Percentiles rank a stretch among this genome's conserved stretches.
These are phyloP conservation scores for Porogramme epimiltina DNA, from an alignment of 1,284 basidiomycete genomes.

Conservation along the genomic window DNA sequence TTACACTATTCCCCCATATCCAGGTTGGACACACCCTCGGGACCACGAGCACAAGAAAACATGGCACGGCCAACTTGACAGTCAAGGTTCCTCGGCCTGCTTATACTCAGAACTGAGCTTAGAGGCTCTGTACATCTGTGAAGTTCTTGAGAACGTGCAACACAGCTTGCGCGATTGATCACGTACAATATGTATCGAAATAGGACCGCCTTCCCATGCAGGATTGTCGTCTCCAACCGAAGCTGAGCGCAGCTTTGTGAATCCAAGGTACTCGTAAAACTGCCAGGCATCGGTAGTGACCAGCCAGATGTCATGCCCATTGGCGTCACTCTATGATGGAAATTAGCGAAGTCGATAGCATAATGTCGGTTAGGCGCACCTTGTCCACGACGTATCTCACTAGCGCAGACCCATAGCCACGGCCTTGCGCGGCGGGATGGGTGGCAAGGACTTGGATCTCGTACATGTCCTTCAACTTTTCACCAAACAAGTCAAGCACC, in stretches of 20 bases:
- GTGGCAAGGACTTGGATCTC: constrained; percentile 10
- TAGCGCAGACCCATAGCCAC: constrained; percentile 14
- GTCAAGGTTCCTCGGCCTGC: too few relatives aligned
- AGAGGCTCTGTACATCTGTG: constrained; percentile 1
- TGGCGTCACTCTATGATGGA: neutral
- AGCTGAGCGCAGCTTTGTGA: neutral
- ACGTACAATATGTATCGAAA: constrained; percentile 12
- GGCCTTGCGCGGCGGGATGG: constrained; percentile 12
- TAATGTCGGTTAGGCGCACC: neutral
- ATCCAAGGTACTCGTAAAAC: constrained; percentile 15
- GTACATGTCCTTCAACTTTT: constrained; percentile 12
- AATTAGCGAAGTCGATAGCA: too few relatives aligned
- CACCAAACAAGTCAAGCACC: constrained; percentile 10
- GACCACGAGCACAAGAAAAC: too few relatives aligned
- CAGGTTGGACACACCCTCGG: too few relatives aligned
- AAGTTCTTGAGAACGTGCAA: too few relatives aligned
- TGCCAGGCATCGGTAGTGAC: constrained; percentile 7
- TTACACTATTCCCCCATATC: too few relatives aligned
- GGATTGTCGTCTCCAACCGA: constrained; percentile 6
- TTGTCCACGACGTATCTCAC: constrained; percentile 5
- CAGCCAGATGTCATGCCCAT: constrained; percentile 14
- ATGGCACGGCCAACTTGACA: too few relatives aligned
- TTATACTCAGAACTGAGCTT: neutral
- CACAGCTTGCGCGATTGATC: neutral
- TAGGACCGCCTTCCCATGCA: constrained; percentile 9